Percentiles rank a stretch among this genome's conserved stretches.
Evolutionary conservation across 169 alveolate species (phyloP).

Genomic region (Plasmodium coatneyi): DNA sequence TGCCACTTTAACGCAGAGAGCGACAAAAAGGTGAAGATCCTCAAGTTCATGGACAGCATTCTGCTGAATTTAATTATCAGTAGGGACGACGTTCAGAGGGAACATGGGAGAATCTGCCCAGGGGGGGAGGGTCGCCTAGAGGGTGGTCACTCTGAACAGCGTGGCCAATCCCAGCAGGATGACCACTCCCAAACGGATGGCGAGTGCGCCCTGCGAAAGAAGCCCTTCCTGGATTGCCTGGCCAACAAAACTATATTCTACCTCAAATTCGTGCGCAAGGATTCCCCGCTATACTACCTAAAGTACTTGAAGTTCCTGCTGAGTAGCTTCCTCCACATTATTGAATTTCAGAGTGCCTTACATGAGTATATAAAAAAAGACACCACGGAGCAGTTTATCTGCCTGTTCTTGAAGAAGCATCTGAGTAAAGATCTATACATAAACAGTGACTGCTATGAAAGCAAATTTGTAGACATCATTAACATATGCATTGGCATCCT

Average conservation of each 20-base stretch:
- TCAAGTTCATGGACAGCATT: slow-evolving; percentile 54
- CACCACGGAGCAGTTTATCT: slow-evolving; percentile 34
- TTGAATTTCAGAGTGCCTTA: slow-evolving; percentile 53
- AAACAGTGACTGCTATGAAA: slow-evolving; percentile 6
- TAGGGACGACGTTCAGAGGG: slow-evolving; percentile 27
- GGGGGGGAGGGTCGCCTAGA: background rate
- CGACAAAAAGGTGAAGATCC: slow-evolving; percentile 28
- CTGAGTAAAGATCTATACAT: slow-evolving; percentile 8
- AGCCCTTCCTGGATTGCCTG: slow-evolving; percentile 7
- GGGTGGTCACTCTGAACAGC: background rate
- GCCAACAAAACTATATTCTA: slow-evolving; percentile 21
- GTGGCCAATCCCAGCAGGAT: background rate
- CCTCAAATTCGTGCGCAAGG: slow-evolving; percentile 19
- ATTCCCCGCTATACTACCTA: slow-evolving; percentile 4
- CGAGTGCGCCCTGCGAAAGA: background rate
- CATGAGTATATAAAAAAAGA: slow-evolving; percentile 51
- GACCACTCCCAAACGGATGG: background rate
- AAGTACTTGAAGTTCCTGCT: slow-evolving; percentile 43
- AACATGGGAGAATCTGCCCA: background rate
- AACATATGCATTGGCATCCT: slow-evolving; percentile 37
- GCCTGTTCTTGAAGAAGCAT: slow-evolving; percentile 35
- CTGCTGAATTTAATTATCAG: slow-evolving; percentile 37
- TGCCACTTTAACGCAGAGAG: background rate
- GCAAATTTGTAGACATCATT: slow-evolving; percentile 13
- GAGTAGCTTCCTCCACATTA: slow-evolving; percentile 13